These are phyloP conservation scores for Lagenidium sp. DNA, from an alignment of 352 stramenopile species.

Conservation along the genomic window DNA sequence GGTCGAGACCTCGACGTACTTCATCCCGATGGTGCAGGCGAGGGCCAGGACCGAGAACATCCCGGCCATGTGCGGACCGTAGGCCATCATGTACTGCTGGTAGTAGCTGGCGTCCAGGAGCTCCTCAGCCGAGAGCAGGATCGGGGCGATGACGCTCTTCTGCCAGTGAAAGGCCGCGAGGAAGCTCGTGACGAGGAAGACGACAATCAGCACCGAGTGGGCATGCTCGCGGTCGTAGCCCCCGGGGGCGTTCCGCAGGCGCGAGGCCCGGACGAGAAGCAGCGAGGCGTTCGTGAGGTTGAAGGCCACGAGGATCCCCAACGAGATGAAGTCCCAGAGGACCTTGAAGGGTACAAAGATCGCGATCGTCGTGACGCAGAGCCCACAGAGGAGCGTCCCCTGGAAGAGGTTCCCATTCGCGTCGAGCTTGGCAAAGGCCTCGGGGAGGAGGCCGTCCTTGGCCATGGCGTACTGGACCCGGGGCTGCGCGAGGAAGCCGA, in stretches of 20 bases:
- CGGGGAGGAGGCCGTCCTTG: constrained; percentile 89
- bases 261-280: constrained; percentile 42
- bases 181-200: constrained; percentile 50
- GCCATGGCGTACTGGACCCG: constrained; percentile 88
- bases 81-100: constrained; percentile 43
- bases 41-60: constrained; percentile 45
- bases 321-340: constrained; percentile 88
- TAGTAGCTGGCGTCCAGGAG: constrained; percentile 17
- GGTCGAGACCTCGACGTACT: constrained; percentile 23
- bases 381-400: constrained; percentile 49
- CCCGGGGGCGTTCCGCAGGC: constrained; percentile 12
- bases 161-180: constrained; percentile 69
- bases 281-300: constrained; percentile 87
- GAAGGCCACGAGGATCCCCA: constrained; percentile 85
- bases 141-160: constrained; percentile 41
- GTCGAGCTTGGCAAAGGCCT: constrained; percentile 73
- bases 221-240: constrained; percentile 4
- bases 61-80: constrained; percentile 30
- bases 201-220: constrained; percentile 29
- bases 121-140: constrained; percentile 10
- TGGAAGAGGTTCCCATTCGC: constrained; percentile 62
- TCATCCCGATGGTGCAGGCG: constrained; percentile 41
- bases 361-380: constrained; percentile 38
- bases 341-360: constrained; percentile 79
- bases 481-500: constrained; percentile 92